Percentiles rank a stretch among this genome's conserved stretches.
Evolutionary conservation across 352 stramenopile genomes (phyloP).

Genomic region (Aphanomyces invadans): DNA sequence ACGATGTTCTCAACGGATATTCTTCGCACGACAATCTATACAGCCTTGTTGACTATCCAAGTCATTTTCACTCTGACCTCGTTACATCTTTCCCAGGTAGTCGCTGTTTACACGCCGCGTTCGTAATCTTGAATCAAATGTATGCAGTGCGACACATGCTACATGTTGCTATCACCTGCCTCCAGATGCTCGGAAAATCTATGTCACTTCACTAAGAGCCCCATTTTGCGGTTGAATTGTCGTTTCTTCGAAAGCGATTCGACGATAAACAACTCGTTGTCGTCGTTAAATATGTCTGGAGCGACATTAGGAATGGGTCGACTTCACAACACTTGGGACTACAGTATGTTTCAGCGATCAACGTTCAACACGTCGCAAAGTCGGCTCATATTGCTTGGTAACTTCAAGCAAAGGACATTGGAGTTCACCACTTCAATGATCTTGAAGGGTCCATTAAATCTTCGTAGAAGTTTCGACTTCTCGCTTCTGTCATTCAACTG

Average conservation of each 20-base stretch:
- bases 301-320: background rate
- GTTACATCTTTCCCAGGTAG: background rate
- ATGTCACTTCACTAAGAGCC: conserved; percentile 21
- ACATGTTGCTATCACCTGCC: conserved; percentile 22
- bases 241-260: conserved; percentile 1
- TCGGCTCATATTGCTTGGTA: background rate
- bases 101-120: background rate
- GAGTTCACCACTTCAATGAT: background rate
- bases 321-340: background rate
- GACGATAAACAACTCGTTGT: background rate
- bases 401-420: conserved; percentile 12
- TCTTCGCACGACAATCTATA: too few relatives aligned
- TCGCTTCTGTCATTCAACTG: background rate
- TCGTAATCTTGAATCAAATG: background rate
- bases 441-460: conserved; percentile 12
- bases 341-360: conserved; percentile 19
- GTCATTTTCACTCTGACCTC: conserved; percentile 1
- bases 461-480: background rate
- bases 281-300: background rate
- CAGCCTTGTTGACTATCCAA: too few relatives aligned
- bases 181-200: background rate
- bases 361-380: conserved; percentile 24
- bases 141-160: conserved; percentile 17
- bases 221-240: conserved; percentile 17
- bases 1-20: too few relatives aligned